Evolutionary conservation across 495 filamentous ascomycete species (phyloP).

Genomic region (Rostrohypoxylon terebratum): DNA sequence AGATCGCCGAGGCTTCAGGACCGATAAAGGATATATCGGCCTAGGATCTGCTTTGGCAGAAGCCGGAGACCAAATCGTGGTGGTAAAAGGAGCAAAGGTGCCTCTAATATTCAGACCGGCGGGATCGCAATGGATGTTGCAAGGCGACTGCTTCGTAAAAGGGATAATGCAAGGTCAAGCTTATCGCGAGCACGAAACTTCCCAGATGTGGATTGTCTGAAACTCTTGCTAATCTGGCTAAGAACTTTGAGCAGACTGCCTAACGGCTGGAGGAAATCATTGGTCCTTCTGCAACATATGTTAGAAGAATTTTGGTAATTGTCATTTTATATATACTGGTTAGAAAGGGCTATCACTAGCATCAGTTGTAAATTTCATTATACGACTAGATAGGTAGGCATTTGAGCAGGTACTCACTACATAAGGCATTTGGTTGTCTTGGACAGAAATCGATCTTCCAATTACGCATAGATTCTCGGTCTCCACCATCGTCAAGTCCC

Average conservation of each 20-base stretch:
- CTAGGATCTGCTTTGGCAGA: slow-evolving; percentile 39
- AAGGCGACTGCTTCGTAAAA: slow-evolving; percentile 43
- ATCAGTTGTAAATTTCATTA: not conserved
- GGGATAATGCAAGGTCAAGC: slow-evolving; percentile 41
- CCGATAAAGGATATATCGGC: slow-evolving; percentile 37
- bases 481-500: slow-evolving; percentile 26
- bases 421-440: not conserved
- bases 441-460: slow-evolving; percentile 16
- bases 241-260: no score
- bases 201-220: slow-evolving; percentile 37
- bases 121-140: slow-evolving; percentile 30
- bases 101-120: slow-evolving; percentile 31
- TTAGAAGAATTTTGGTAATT: not conserved
- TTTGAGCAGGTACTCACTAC: not conserved
- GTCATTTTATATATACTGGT: not conserved
- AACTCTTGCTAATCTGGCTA: not conserved
- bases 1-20: slow-evolving; percentile 39
- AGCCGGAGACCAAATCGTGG: slow-evolving; percentile 34
- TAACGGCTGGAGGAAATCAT: not conserved
- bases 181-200: slow-evolving; percentile 34
- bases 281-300: not conserved
- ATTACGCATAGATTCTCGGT: slow-evolving; percentile 9
- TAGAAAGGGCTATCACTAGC: slow-evolving; percentile 8
- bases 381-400: no score
- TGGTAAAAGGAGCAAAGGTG: slow-evolving; percentile 39